phyloP scores from a whole-genome alignment of 1,284 basidiomycete genomes.

The Takashimella tepidaria region DNA sequence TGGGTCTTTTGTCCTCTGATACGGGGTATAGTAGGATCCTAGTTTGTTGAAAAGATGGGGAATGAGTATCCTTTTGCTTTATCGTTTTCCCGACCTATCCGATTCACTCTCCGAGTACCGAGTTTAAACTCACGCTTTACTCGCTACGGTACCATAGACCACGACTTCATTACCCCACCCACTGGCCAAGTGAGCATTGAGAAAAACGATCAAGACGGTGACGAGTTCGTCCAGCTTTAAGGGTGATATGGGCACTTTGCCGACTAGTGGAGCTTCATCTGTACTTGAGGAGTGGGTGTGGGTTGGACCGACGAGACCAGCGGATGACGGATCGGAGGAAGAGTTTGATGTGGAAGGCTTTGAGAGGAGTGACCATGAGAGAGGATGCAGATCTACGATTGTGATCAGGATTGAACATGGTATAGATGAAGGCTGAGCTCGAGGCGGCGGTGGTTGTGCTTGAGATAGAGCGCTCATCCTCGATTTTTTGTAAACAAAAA shows the following conservation, averaged over 20 bases:
- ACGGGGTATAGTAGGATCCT: conserved; percentile 37
- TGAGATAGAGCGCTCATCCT: neutral
- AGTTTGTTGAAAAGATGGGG: too few species aligned
- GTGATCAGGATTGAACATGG: conserved; percentile 67
- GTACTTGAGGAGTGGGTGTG: conserved; percentile 1
- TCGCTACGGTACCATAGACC: conserved; percentile 79
- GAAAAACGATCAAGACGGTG: conserved; percentile 76
- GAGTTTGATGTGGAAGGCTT: conserved; percentile 16
- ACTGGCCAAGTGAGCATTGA: conserved; percentile 86
- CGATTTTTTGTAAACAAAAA: too few species aligned
- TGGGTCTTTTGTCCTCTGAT: conserved; percentile 45
- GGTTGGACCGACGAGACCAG: too few species aligned
- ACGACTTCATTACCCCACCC: conserved; percentile 88
- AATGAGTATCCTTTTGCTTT: conserved; percentile 32
- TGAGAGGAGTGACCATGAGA: conserved; percentile 66
- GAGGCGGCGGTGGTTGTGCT: neutral
- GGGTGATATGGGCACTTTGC: conserved; percentile 44
- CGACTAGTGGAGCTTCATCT: conserved; percentile 2
- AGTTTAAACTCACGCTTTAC: conserved; percentile 53
- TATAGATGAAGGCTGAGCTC: conserved; percentile 12
- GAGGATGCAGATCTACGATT: conserved; percentile 73
- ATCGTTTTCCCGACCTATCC: conserved; percentile 46
- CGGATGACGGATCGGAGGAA: conserved; percentile 38
- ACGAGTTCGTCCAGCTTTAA: conserved; percentile 64
- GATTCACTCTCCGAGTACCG: neutral